A percentile compares a stretch with the other conserved stretches of the same genome.
Conservation (phyloP, 2,329 filamentous ascomycete genomes). For the Neocatenulostroma microsporum region DNA sequence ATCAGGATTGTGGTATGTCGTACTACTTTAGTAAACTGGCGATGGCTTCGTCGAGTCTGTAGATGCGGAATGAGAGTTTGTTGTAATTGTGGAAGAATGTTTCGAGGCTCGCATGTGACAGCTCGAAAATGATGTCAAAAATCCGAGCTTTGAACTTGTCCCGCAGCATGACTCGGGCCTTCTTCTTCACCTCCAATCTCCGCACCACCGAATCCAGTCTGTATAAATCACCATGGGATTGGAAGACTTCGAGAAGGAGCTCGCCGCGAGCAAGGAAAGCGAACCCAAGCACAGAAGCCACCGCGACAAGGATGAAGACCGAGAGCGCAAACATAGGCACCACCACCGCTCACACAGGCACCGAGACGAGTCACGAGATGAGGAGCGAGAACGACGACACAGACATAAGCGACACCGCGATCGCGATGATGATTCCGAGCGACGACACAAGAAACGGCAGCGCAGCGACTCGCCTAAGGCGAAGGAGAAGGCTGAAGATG, state of each 20-base stretch:
- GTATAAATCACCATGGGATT: conserved; percentile 52
- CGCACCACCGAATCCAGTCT: background rate
- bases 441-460: conserved; percentile 21
- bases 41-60: background rate
- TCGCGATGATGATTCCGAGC: conserved; percentile 34
- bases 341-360: conserved; percentile 39
- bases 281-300: conserved; percentile 17
- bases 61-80: background rate
- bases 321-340: conserved; percentile 36
- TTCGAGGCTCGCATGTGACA: background rate
- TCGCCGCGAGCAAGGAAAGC: conserved; percentile 58
- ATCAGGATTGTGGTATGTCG: no score
- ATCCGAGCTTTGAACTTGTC: background rate
- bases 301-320: conserved; percentile 22
- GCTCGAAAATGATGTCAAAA: background rate
- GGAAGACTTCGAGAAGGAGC: conserved; percentile 69
- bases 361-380: conserved; percentile 55
- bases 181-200: no score
- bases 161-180: no score
- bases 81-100: no score
- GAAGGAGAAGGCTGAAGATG: conserved; percentile 21
- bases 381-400: conserved; percentile 40
- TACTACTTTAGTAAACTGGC: no score
- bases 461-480: conserved; percentile 27
- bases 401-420: conserved; percentile 42